A percentile compares a stretch with the other conserved stretches of the same genome.
Evolutionary conservation across 1,139 yeast species (phyloP).

Genomic region (Diutina rugosa): DNA sequence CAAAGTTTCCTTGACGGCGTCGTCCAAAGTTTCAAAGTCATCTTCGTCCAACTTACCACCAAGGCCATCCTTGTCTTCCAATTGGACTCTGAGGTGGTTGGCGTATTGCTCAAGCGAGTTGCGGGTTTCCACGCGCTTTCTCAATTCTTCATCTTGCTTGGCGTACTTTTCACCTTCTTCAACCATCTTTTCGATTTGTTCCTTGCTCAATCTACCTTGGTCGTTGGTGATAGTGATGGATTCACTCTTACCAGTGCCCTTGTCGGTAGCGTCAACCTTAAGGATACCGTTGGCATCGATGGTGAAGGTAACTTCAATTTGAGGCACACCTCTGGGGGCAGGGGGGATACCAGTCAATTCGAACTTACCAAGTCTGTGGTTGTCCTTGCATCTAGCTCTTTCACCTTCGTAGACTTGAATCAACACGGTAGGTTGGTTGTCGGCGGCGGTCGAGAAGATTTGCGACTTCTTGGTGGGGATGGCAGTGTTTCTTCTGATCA

Average conservation of each 20-base stretch:
- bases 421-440: conserved; percentile 93
- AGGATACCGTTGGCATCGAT: conserved; percentile 92
- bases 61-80: conserved; percentile 5
- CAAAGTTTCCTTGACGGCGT: conserved; percentile 76
- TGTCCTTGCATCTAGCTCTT: conserved; percentile 91
- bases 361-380: conserved; percentile 90
- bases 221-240: conserved; percentile 55
- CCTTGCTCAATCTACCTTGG: conserved; percentile 56
- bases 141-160: conserved; percentile 62
- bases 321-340: conserved; percentile 97
- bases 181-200: conserved; percentile 88
- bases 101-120: conserved; percentile 57
- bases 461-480: conserved; percentile 96
- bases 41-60: conserved; percentile 64
- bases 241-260: conserved; percentile 66
- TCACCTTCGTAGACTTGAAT: conserved; percentile 97
- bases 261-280: conserved; percentile 87
- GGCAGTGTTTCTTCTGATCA: conserved; percentile 93
- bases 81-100: conserved; percentile 31
- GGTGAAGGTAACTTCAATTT: conserved; percentile 91
- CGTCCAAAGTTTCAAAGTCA: conserved; percentile 81
- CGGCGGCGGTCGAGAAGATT: conserved; percentile 89
- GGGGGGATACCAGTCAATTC: conserved; percentile 95
- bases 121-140: conserved; percentile 34
- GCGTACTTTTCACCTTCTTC: conserved; percentile 89